A percentile compares a stretch with the other conserved stretches of the same genome.
phyloP scores from a whole-genome alignment of 805 yeast species.

The Wickerhamiella occidentalis region DNA sequence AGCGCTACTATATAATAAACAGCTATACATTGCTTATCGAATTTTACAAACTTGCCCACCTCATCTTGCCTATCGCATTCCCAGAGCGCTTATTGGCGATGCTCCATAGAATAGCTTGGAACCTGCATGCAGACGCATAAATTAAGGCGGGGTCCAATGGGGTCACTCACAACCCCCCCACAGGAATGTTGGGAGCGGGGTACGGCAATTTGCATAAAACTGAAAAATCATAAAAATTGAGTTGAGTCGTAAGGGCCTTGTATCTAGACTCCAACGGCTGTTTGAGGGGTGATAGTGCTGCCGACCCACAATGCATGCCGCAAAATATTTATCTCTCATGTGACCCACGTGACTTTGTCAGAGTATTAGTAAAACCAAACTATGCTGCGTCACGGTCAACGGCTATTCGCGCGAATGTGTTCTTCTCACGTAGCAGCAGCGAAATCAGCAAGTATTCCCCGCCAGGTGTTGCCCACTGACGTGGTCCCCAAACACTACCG shows the following conservation, averaged over 20 bases:
- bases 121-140: background rate
- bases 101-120: background rate
- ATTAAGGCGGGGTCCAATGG: background rate
- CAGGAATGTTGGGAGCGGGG: no score
- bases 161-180: no score
- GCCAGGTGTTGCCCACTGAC: slow-evolving; percentile 44
- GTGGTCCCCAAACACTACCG: slow-evolving; percentile 68
- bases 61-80: no score
- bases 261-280: no score
- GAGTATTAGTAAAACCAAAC: background rate
- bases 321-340: slow-evolving; percentile 1
- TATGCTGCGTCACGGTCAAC: slow-evolving; percentile 9
- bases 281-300: no score
- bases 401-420: slow-evolving; percentile 16
- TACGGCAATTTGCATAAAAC: no score
- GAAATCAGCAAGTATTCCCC: slow-evolving; percentile 16
- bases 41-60: no score
- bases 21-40: no score
- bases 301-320: slow-evolving; percentile 8
- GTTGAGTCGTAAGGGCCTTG: no score
- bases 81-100: no score
- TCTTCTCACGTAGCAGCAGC: slow-evolving; percentile 17
- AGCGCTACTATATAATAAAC: no score
- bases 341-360: slow-evolving; percentile 7
- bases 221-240: no score